Base-by-base conservation (phyloP, 2,329 filamentous ascomycete species). In the Karstenula rhodostoma region DNA sequence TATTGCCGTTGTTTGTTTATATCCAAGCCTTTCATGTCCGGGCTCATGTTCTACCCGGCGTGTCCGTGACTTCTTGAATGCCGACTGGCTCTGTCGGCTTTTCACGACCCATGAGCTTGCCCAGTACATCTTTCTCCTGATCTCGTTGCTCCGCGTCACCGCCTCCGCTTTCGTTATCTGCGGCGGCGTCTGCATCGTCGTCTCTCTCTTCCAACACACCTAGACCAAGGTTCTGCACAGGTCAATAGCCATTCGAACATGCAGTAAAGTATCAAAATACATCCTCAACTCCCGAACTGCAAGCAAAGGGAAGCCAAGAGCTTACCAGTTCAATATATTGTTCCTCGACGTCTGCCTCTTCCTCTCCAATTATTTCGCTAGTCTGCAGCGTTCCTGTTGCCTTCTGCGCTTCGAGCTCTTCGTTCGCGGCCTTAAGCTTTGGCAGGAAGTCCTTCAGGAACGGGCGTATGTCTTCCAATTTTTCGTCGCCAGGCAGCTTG, bases 151-250 rank as follows among this genome's bases (percentile, higher is more conserved):
- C 56, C 3, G 56, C 63, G 15, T 62, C 48, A 2, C 65, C 66
- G 25, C 62, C 62, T 22, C 72, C 68, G 50, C 67, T 69, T n/a
- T 68, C 67, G 52, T 66, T 68, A 3, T 63, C 67, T 3, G 9
- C 23, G 7, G 22, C 35, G 4, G 13, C 64, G 37, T 62, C 61
- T 27, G 64, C 68, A 42, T 73, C 64, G 0, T 70, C 66, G 43
- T 77, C 72, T 59, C 78, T 71, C 59, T 78, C 73, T 67, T 82
- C 77, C 3, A 82, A 70, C 15, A 82, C 80, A n/a, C 80, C 80
- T 37, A 82, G 73, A 23, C 80, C 80, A n/a, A 82, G 78, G 62
- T 82, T 65, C 70, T 75, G 50, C 33, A 51, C 46, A 9, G 50
- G 66, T 70, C 40, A 71, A 58, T 25, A 33, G 23, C 29, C 37